Base-by-base conservation (phyloP, 768 basidiomycete genomes). In the Amanita jacksonii region DNA sequence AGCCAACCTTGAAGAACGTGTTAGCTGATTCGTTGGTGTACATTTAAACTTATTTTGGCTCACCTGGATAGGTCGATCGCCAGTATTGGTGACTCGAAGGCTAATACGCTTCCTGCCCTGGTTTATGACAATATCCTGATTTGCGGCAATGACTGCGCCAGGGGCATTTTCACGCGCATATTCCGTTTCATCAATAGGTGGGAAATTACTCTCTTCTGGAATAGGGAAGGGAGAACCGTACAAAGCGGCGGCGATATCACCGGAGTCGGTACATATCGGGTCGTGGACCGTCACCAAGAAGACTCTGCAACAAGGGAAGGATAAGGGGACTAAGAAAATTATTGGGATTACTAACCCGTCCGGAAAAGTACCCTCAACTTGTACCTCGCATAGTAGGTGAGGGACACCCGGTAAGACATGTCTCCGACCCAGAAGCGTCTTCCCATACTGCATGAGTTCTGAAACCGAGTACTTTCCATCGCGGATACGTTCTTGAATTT, bases 221-320 rank as follows among this genome's bases (percentile, higher is more conserved):
- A 84, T 58, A 3, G 94, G 94, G 0, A 97, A 68, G 66, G 97
- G 97, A 0, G 91, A 93, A 8, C 92, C 91, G 49, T 91, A 90
- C n/a, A 99, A 70, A 0, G 94, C 93, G n/a, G 81, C 76, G 3
- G 65, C 65, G 15, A 97, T 65, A 55, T 93, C 66, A 0, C 91
- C 90, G 31, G 73, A 62, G 47, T 89, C 80, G 0, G 89, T 81
- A 58, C 84, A 89, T 49, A 99, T 82, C 15, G 96, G 94, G 53
- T 94, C 85, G 56, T 97, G 93, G 1, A 98, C 89, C 0, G 94
- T 94, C 28, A 98, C 93, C n/a, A 99, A 74, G 65, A 98, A 99
- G 0, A 90, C 85, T 1, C 82, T 86, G 24, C 18, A 41, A 35
- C 10, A 28, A 42, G 45, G 46, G 28, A 27, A 46, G 28, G 19